Percentiles rank a stretch among this genome's conserved stretches.
Evolutionary conservation across 139 green algal species (phyloP).

Genomic region (Chlamydomonas sphaeroides): DNA sequence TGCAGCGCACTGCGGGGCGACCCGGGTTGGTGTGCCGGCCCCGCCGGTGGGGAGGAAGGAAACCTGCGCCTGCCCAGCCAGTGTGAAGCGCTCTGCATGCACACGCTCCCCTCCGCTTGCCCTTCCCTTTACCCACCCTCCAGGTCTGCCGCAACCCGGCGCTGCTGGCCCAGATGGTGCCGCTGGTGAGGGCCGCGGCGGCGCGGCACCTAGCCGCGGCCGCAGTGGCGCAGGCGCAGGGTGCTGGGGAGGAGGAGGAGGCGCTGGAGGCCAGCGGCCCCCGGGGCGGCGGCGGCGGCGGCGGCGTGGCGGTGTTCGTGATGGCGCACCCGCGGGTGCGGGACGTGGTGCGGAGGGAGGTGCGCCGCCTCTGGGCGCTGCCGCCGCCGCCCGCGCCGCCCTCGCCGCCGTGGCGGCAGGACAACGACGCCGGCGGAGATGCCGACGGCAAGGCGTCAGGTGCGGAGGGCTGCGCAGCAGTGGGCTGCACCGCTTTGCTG

Average conservation of each 20-base stretch:
- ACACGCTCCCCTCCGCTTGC: not conserved
- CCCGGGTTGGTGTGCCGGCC: no score
- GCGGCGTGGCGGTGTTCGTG: not conserved
- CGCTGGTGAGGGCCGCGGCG: not conserved
- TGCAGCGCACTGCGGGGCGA: no score
- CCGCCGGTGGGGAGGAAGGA: no score
- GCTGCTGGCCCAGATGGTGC: constrained; percentile 27
- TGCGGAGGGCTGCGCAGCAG: no score
- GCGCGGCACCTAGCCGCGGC: not conserved
- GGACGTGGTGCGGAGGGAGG: constrained; percentile 4
- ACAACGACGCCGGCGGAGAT: no score
- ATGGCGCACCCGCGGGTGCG: constrained; percentile 32
- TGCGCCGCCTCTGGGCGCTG: constrained; percentile 9
- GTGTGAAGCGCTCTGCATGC: no score
- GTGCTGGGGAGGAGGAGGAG: not conserved
- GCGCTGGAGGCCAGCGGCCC: not conserved
- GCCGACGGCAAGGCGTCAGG: no score
- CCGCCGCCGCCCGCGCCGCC: no score
- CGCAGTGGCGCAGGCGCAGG: not conserved
- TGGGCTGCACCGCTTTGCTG: no score
- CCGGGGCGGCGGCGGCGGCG: not conserved
- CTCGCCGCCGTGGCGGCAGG: no score
- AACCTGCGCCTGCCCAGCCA: not conserved
- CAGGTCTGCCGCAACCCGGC: constrained; percentile 23
- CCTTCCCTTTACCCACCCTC: not conserved